These are phyloP conservation scores for Phaeodactylum tricornutum DNA, from an alignment of 108 stramenopile genomes.

Conservation along the genomic window DNA sequence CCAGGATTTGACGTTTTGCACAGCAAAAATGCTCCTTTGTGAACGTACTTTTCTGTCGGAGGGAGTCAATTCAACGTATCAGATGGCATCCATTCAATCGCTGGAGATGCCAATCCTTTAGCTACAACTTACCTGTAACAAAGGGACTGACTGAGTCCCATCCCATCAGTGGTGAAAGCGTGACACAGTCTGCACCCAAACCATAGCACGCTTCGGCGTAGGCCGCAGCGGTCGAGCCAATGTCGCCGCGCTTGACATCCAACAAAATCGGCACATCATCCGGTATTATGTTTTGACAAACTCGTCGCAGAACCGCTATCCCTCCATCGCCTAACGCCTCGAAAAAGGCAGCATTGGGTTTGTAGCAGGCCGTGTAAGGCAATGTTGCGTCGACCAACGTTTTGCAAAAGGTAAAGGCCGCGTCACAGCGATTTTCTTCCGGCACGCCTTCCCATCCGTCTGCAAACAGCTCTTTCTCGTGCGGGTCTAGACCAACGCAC, in stretches of 20 bases:
- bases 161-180: constrained; percentile 94
- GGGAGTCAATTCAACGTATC: too few species aligned
- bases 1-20: constrained; percentile 99
- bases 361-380: constrained; percentile 81
- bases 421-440: constrained; percentile 36
- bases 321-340: constrained; percentile 88
- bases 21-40: constrained; percentile 89
- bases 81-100: too few species aligned
- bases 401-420: constrained; percentile 84
- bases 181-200: constrained; percentile 85
- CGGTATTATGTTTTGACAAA: constrained; percentile 49
- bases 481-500: constrained; percentile 96
- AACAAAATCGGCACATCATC: constrained; percentile 79
- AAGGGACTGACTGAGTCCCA: constrained; percentile 94
- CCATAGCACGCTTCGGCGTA: constrained; percentile 90
- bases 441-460: constrained; percentile 16
- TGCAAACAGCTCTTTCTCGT: constrained; percentile 48
- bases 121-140: constrained; percentile 62
- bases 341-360: constrained; percentile 99
- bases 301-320: constrained; percentile 54
- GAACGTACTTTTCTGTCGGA: constrained; percentile 47
- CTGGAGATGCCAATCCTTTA: constrained; percentile 50
- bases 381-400: constrained; percentile 86
- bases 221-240: constrained; percentile 89
- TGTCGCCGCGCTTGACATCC: constrained; percentile 97